Conservation (phyloP, 768 basidiomycete genomes). For the Lepiota subincarnata region DNA sequence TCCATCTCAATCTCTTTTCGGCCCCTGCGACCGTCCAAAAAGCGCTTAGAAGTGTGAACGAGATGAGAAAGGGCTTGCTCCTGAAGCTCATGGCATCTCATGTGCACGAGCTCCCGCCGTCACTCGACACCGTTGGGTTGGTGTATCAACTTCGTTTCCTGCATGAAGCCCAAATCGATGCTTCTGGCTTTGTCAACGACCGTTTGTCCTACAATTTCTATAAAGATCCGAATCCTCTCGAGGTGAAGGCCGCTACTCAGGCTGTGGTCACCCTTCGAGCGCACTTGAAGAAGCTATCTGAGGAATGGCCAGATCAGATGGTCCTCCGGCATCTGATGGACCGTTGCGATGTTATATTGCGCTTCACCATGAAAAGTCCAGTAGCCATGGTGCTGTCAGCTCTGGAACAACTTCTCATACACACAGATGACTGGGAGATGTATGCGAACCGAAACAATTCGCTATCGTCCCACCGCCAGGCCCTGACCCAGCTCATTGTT, state of each 20-base stretch:
- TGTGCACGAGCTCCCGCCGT: conserved; percentile 26
- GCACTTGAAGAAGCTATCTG: conserved; percentile 53
- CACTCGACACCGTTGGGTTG: conserved; percentile 35
- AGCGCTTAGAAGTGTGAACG: neutral
- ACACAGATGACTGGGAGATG: conserved; percentile 94
- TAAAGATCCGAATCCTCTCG: conserved; percentile 64
- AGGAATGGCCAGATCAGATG: conserved; percentile 97
- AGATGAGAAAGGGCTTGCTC: neutral
- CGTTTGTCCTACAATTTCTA: conserved; percentile 64
- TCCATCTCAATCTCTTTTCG: conserved; percentile 46
- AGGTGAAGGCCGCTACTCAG: conserved; percentile 57
- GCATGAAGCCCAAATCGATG: neutral
- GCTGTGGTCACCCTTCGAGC: conserved; percentile 47
- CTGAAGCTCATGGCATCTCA: neutral
- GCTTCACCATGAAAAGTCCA: conserved; percentile 60
- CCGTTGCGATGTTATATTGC: conserved; percentile 64
- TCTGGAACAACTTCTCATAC: conserved; percentile 79
- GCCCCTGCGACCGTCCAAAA: neutral
- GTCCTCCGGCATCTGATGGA: conserved; percentile 81
- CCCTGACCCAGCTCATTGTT: conserved; percentile 70
- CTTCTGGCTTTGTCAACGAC: conserved; percentile 12
- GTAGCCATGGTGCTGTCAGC: conserved; percentile 79
- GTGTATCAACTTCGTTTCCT: conserved; percentile 8
- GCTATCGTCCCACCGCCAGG: conserved; percentile 61
- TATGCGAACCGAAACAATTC: conserved; percentile 92